Conservation (phyloP, 2,329 filamentous ascomycete species). For the Calonectria hongkongensis region DNA sequence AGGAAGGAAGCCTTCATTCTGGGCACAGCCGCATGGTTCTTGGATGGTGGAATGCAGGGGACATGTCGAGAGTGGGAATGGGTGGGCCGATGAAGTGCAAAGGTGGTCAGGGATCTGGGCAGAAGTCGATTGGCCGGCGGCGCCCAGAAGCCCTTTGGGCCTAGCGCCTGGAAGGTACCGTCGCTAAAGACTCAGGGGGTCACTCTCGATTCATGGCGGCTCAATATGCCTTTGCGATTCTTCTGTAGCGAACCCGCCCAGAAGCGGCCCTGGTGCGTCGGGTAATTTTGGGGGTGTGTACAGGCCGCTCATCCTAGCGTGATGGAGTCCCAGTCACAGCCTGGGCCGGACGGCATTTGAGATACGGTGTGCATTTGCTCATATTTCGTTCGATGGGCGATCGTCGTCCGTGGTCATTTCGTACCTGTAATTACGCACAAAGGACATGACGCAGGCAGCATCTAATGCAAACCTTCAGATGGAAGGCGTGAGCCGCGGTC, state of each 20-base stretch:
- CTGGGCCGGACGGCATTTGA: constrained; percentile 3
- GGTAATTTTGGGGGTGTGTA: constrained; percentile 28
- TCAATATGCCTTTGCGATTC: constrained; percentile 25
- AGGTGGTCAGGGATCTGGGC: constrained; percentile 4
- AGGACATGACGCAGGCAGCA: constrained; percentile 24
- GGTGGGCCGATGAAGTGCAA: constrained; percentile 20
- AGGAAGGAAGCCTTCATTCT: constrained; percentile 4
- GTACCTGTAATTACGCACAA: constrained; percentile 29
- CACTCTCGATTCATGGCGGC: constrained; percentile 32
- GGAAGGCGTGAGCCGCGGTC: constrained; percentile 18
- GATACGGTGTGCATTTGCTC: constrained; percentile 7
- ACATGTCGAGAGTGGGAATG: not conserved
- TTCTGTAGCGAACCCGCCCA: constrained; percentile 19
- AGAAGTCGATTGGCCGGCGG: constrained; percentile 23
- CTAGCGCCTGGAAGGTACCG: constrained; percentile 24
- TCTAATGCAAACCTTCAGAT: constrained; percentile 17
- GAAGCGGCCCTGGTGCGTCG: constrained; percentile 14
- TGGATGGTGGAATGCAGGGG: constrained; percentile 26
- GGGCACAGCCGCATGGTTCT: constrained; percentile 36
- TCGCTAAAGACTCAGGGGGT: constrained; percentile 32
- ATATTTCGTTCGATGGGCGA: constrained; percentile 15
- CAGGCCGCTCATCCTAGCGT: not conserved
- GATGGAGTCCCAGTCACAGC: constrained; percentile 2
- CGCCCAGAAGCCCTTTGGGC: constrained; percentile 9
- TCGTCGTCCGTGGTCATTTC: constrained; percentile 17